Conservation (phyloP, 768 basidiomycete genomes). For the Russula griseocarnosa region DNA sequence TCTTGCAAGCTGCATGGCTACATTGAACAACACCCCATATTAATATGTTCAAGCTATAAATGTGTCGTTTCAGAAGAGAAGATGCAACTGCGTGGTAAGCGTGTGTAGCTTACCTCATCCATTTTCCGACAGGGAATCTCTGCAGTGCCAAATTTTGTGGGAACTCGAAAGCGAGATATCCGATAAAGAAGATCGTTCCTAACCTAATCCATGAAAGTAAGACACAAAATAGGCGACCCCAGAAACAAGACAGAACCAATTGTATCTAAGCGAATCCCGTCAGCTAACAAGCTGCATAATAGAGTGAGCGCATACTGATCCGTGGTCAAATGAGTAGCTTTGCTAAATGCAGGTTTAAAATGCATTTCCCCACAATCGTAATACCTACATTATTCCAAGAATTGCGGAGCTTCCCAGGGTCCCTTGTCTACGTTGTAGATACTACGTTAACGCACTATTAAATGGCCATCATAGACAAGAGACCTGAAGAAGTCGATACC, state of each 20-base stretch:
- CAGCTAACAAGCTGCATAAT: background rate
- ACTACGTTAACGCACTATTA: conserved; percentile 40
- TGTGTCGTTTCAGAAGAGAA: background rate
- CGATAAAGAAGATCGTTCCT: conserved; percentile 69
- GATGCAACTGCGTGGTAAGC: background rate
- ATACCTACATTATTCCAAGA: conserved; percentile 58
- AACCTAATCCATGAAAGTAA: conserved; percentile 43
- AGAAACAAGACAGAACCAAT: conserved; percentile 44
- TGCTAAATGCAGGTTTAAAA: conserved; percentile 36
- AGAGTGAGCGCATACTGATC: conserved; percentile 47
- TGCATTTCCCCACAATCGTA: background rate
- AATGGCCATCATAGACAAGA: background rate
- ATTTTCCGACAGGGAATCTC: conserved; percentile 70
- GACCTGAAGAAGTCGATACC: conserved; percentile 35
- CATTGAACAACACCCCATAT: conserved; percentile 60
- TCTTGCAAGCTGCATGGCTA: conserved; percentile 65
- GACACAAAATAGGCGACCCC: too few relatives aligned
- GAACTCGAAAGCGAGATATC: conserved; percentile 67
- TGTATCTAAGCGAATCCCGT: conserved; percentile 44
- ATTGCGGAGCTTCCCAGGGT: conserved; percentile 66
- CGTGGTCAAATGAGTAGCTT: conserved; percentile 57
- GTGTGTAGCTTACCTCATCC: conserved; percentile 57
- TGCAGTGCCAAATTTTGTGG: conserved; percentile 72
- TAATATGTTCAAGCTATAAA: conserved; percentile 55
- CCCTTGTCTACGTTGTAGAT: conserved; percentile 77